Evolutionary conservation across 2,329 filamentous ascomycete species (phyloP).

Genomic region (Atkinsonella texensis): DNA sequence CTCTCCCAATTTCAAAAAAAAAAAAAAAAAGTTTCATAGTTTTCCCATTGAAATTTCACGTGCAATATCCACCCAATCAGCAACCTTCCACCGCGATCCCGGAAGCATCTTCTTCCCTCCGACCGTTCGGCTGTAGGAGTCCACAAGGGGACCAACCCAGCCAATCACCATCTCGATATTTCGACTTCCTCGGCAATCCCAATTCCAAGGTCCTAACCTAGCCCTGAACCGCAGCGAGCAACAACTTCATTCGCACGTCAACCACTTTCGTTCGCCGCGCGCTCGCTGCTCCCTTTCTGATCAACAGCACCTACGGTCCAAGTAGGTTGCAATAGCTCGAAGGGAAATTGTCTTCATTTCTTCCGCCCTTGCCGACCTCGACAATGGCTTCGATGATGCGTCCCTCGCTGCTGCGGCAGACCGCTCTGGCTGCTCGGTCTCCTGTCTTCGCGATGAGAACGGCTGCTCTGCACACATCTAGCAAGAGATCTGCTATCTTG

Average conservation of each 20-base stretch:
- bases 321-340: background rate
- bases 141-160: slow-evolving; percentile 13
- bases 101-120: slow-evolving; percentile 18
- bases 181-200: slow-evolving; percentile 40
- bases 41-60: slow-evolving; percentile 15
- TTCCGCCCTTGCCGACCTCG: background rate
- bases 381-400: slow-evolving; percentile 46
- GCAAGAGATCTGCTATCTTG: slow-evolving; percentile 65
- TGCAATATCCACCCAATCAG: slow-evolving; percentile 19
- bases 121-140: slow-evolving; percentile 15
- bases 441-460: slow-evolving; percentile 35
- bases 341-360: background rate
- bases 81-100: background rate
- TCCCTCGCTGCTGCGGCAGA: slow-evolving; percentile 42
- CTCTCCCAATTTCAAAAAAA: background rate
- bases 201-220: slow-evolving; percentile 7
- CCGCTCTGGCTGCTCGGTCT: slow-evolving; percentile 27
- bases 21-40: background rate
- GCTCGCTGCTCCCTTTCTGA: background rate
- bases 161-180: slow-evolving; percentile 35
- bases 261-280: background rate
- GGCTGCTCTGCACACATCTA: slow-evolving; percentile 79
- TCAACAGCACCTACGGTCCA: background rate
- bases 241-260: background rate
- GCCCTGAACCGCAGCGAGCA: background rate